Evolutionary conservation across 495 filamentous ascomycete species (phyloP).

Genomic region (Terfezia boudieri): DNA sequence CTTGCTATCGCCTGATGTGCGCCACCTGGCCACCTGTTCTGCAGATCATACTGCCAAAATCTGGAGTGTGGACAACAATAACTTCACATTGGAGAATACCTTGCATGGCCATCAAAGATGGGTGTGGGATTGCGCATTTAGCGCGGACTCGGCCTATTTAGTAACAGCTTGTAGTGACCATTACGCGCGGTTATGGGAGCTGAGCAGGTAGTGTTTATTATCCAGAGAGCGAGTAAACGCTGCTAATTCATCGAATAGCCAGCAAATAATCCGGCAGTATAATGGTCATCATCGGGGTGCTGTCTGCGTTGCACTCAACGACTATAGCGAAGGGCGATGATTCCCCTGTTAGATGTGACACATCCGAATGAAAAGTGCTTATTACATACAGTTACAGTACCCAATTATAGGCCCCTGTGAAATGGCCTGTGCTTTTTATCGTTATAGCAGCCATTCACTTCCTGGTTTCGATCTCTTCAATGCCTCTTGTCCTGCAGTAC

Average conservation of each 20-base stretch:
- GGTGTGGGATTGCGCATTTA: slow-evolving; percentile 99
- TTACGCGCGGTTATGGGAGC: slow-evolving; percentile 91
- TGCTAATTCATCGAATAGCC: slow-evolving; percentile 24
- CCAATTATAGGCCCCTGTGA: too few species aligned
- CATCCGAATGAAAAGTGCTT: too few species aligned
- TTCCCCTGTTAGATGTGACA: neutral
- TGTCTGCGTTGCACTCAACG: slow-evolving; percentile 90
- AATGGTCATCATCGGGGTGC: slow-evolving; percentile 92
- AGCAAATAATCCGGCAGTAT: slow-evolving; percentile 87
- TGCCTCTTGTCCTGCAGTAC: too few species aligned
- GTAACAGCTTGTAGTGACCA: slow-evolving; percentile 98
- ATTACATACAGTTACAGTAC: too few species aligned
- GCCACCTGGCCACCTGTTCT: slow-evolving; percentile 89
- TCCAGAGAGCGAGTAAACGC: neutral
- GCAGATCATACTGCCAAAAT: slow-evolving; percentile 97
- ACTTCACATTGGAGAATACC: slow-evolving; percentile 65
- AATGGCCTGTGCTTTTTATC: too few species aligned
- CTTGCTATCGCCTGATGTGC: slow-evolving; percentile 88
- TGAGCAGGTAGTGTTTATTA: slow-evolving; percentile 26
- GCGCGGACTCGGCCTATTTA: slow-evolving; percentile 83
- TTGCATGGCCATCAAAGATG: slow-evolving; percentile 88
- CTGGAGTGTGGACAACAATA: slow-evolving; percentile 62
- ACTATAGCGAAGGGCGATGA: slow-evolving; percentile 51
- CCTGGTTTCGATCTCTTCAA: too few species aligned
- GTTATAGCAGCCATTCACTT: too few species aligned